Evolutionary conservation across 2,329 filamentous ascomycete genomes (phyloP).

Genomic region (Orbilia blumenaviensis): DNA sequence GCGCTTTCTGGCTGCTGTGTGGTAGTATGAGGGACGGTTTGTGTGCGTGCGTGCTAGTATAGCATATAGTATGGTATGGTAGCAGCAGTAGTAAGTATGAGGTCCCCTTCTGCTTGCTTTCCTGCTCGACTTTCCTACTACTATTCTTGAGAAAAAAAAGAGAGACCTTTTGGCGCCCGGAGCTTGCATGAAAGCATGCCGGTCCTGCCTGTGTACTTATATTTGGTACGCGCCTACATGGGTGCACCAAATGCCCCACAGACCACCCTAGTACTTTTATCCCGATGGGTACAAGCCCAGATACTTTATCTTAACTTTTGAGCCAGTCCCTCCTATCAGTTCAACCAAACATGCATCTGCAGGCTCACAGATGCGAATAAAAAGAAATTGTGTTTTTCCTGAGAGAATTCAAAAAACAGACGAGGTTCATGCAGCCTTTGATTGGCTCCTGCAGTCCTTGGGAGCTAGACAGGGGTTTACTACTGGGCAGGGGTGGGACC

Average conservation of each 20-base stretch:
- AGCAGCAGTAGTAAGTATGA: no score
- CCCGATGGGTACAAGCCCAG: conserved; percentile 53
- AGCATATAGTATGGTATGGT: conserved; percentile 18
- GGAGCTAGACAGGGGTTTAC: conserved; percentile 47
- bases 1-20: neutral
- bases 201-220: conserved; percentile 54
- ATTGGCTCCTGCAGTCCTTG: conserved; percentile 45
- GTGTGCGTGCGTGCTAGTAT: no score
- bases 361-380: conserved; percentile 52
- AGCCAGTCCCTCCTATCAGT: conserved; percentile 54
- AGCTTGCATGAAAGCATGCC: conserved; percentile 55
- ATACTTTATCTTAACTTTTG: conserved; percentile 54
- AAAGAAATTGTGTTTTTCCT: conserved; percentile 51
- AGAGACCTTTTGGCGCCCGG: conserved; percentile 55
- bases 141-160: conserved; percentile 23
- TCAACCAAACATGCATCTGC: conserved; percentile 52
- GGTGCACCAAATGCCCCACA: conserved; percentile 52
- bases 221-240: conserved; percentile 55
- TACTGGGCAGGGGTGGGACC: conserved; percentile 29
- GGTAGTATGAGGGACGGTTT: neutral
- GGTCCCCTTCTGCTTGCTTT: conserved; percentile 40
- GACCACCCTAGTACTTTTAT: conserved; percentile 40
- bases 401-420: conserved; percentile 53
- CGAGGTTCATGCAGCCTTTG: conserved; percentile 52
- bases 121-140: conserved; percentile 39